Conservation (phyloP, 495 filamentous ascomycete genomes). For the Aspergillus bridgeri region DNA sequence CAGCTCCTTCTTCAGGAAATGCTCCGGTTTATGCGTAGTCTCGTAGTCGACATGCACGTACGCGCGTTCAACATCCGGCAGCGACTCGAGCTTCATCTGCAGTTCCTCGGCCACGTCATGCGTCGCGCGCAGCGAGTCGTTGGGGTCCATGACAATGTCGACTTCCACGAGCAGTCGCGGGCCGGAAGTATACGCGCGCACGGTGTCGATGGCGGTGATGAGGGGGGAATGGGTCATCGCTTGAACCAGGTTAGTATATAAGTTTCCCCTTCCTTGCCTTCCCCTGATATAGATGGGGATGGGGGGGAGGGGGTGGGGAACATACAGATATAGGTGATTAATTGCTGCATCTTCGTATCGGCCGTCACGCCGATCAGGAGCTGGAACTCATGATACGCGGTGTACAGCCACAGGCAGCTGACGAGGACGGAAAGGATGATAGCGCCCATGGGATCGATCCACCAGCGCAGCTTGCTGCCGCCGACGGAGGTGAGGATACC, state of each 20-base stretch:
- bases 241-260: background rate
- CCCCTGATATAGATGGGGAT: background rate
- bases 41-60: conserved; percentile 99
- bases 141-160: conserved; percentile 79
- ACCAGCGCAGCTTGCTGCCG: conserved; percentile 85
- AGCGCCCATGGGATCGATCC: conserved; percentile 92
- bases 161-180: conserved; percentile 88
- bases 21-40: conserved; percentile 91
- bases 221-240: conserved; percentile 81
- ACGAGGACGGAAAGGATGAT: conserved; percentile 78
- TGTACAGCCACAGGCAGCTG: conserved; percentile 72
- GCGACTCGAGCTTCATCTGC: conserved; percentile 88
- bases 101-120: conserved; percentile 94
- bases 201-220: conserved; percentile 87
- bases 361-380: conserved; percentile 87
- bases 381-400: conserved; percentile 86
- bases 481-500: conserved; percentile 87
- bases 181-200: conserved; percentile 87
- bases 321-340: conserved; percentile 92
- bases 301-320: conserved; percentile 8
- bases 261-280: too few relatives aligned
- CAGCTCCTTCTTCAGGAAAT: conserved; percentile 61
- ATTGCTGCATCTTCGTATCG: conserved; percentile 78
- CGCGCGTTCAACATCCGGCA: conserved; percentile 89
- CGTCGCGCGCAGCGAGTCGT: conserved; percentile 65